Conservation (phyloP, 163 green algal genomes). For the Scenedesmus sp. region DNA sequence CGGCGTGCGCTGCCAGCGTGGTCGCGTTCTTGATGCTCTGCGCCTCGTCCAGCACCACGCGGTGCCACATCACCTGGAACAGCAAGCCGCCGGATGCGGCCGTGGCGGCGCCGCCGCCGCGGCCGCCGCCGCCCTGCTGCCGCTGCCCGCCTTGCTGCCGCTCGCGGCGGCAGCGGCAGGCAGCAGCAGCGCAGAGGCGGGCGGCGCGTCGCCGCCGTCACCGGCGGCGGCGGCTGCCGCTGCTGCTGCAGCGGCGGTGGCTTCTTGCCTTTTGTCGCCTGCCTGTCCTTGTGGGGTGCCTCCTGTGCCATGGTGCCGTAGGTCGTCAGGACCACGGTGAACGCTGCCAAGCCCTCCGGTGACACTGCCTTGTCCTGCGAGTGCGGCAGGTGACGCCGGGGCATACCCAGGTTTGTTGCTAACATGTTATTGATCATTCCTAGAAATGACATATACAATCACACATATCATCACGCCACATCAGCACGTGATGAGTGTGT, state of each 20-base stretch:
- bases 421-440: no score
- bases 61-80: conserved; percentile 60
- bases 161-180: background rate
- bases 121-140: background rate
- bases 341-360: conserved; percentile 64
- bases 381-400: conserved; percentile 29
- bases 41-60: conserved; percentile 91
- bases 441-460: no score
- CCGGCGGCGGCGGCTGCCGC: conserved; percentile 14
- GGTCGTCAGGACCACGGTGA: conserved; percentile 91
- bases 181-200: background rate
- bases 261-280: conserved; percentile 52
- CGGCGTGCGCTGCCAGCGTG: conserved; percentile 80
- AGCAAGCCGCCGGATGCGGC: conserved; percentile 45
- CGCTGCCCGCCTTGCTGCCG: background rate
- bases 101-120: background rate
- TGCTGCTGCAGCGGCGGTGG: no score
- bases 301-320: conserved; percentile 88
- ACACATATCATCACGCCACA: no score
- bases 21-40: conserved; percentile 88
- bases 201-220: background rate
- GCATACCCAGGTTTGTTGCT: no score
- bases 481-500: no score
- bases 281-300: conserved; percentile 61
- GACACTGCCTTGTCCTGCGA: conserved; percentile 66